Percentiles rank a stretch among this genome's conserved stretches.
phyloP scores from a whole-genome alignment of 768 basidiomycete genomes.

The Russula virescens region DNA sequence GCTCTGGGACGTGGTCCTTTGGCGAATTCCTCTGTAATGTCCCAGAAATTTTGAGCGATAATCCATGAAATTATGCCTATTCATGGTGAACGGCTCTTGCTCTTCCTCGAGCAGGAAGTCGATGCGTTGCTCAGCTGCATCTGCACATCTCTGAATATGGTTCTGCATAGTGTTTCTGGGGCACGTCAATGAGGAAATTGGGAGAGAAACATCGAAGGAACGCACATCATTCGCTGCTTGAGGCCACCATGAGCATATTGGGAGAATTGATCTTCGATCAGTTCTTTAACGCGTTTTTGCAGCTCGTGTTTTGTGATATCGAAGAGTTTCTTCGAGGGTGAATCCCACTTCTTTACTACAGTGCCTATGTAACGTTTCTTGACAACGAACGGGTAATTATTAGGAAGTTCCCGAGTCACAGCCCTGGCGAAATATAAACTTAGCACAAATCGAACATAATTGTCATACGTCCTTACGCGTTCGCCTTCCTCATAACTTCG shows the following conservation, averaged over 20 bases:
- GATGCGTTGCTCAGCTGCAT: conserved; percentile 7
- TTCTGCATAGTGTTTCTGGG: conserved; percentile 6
- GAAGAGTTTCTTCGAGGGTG: conserved; percentile 25
- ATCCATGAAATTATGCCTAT: conserved; percentile 26
- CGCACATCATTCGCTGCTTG: conserved; percentile 21
- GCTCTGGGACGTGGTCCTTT: background rate
- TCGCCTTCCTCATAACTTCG: conserved; percentile 40
- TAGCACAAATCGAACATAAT: background rate
- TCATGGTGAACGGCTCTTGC: conserved; percentile 25
- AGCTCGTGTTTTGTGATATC: conserved; percentile 21
- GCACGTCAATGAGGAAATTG: background rate
- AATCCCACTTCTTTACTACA: conserved; percentile 22
- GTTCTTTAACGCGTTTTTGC: conserved; percentile 10
- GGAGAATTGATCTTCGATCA: conserved; percentile 24
- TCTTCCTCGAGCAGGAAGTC: conserved; percentile 16
- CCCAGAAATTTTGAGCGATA: conserved; percentile 44
- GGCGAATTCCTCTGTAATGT: conserved; percentile 39
- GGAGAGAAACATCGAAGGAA: background rate
- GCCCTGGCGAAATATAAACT: conserved; percentile 36
- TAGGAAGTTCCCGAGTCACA: conserved; percentile 62
- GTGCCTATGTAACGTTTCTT: conserved; percentile 24
- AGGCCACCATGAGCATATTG: conserved; percentile 25
- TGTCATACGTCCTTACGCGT: conserved; percentile 34
- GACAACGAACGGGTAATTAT: conserved; percentile 47
- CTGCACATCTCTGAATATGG: conserved; percentile 7